phyloP scores from a whole-genome alignment of 371 early-diverging fungal genomes.

The Rhizopus microsporus region DNA sequence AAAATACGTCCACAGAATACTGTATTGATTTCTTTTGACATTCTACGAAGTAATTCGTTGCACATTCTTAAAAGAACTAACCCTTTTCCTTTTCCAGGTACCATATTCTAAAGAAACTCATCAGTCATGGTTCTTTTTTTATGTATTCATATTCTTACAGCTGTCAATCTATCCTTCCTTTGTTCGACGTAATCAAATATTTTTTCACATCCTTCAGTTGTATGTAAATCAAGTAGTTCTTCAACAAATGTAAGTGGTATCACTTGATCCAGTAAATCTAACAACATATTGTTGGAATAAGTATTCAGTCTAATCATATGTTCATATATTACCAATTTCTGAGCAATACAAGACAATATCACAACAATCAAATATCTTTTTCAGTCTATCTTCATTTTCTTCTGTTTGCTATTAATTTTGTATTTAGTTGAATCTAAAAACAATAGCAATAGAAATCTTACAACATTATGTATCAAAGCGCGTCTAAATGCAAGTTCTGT shows the following conservation, averaged over 20 bases:
- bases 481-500: conserved; percentile 40
- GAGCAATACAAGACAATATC: conserved; percentile 40
- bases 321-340: conserved; percentile 29
- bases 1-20: conserved; percentile 84
- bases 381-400: conserved; percentile 23
- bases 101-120: conserved; percentile 55
- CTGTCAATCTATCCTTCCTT: conserved; percentile 53
- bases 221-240: conserved; percentile 69
- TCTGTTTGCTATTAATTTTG: conserved; percentile 6
- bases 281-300: background rate
- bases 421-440: background rate
- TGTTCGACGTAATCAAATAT: conserved; percentile 70
- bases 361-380: conserved; percentile 32
- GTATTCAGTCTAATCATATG: background rate
- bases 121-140: background rate
- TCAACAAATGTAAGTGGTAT: conserved; percentile 61
- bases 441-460: conserved; percentile 7
- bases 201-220: conserved; percentile 57
- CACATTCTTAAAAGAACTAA: conserved; percentile 81
- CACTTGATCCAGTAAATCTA: conserved; percentile 46
- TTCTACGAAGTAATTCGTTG: conserved; percentile 78
- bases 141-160: conserved; percentile 40
- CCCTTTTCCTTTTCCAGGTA: conserved; percentile 76
- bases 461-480: conserved; percentile 28
- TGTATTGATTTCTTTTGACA: conserved; percentile 77